Evolutionary conservation across 2,329 filamentous ascomycete genomes (phyloP).

Genomic region (Fusarium sp.): DNA sequence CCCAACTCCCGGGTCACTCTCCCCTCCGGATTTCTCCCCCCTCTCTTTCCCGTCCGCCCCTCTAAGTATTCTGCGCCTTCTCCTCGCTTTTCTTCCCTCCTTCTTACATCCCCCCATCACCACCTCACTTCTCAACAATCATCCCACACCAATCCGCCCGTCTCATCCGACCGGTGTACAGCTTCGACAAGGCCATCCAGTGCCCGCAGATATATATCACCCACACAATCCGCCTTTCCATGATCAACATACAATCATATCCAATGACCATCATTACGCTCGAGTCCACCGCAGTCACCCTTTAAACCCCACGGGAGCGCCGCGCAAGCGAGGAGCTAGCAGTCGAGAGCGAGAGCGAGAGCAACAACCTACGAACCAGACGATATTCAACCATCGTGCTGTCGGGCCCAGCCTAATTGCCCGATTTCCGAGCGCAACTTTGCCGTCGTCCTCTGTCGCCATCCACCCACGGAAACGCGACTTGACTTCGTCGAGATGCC

Average conservation of each 20-base stretch:
- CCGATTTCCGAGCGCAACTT: slow-evolving; percentile 39
- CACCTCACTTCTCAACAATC: slow-evolving; percentile 40
- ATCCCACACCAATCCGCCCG: slow-evolving; percentile 38
- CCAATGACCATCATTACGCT: slow-evolving; percentile 64
- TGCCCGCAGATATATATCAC: slow-evolving; percentile 43
- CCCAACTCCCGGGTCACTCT: slow-evolving; percentile 39
- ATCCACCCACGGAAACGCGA: slow-evolving; percentile 43
- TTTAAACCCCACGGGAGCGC: slow-evolving; percentile 77
- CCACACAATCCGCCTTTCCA: slow-evolving; percentile 51
- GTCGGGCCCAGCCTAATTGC: slow-evolving; percentile 44
- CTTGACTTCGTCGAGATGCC: slow-evolving; percentile 68
- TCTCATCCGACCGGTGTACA: slow-evolving; percentile 43
- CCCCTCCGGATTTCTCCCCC: slow-evolving; percentile 43
- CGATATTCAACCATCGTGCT: slow-evolving; percentile 71
- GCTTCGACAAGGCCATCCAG: slow-evolving; percentile 43
- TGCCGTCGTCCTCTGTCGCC: slow-evolving; percentile 41
- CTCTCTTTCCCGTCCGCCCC: slow-evolving; percentile 39
- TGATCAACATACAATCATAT: slow-evolving; percentile 53
- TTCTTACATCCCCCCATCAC: slow-evolving; percentile 38
- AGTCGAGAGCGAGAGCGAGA: slow-evolving; percentile 51
- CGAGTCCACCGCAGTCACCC: slow-evolving; percentile 70
- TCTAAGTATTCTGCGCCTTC: slow-evolving; percentile 40
- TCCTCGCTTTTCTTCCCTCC: slow-evolving; percentile 45
- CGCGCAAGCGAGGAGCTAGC: slow-evolving; percentile 67
- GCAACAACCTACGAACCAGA: slow-evolving; percentile 48